Conservation (phyloP, 1,139 yeast species). For the Meyerozyma athensensis region DNA sequence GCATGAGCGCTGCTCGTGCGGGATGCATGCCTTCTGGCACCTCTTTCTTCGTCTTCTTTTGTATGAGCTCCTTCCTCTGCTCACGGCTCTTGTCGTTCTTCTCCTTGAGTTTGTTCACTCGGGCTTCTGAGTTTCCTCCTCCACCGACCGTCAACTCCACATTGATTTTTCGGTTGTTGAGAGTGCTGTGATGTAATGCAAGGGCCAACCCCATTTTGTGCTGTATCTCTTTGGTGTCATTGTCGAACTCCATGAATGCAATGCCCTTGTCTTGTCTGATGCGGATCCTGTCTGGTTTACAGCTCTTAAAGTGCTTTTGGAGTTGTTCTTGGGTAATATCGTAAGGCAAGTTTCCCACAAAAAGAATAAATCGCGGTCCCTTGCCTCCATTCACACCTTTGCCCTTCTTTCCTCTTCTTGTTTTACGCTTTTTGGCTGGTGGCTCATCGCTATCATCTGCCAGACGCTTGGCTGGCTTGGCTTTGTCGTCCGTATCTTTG, state of each 20-base stretch:
- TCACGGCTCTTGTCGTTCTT: conserved; percentile 72
- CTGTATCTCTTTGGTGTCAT: conserved; percentile 58
- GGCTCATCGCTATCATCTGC: conserved; percentile 20
- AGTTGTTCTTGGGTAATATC: conserved; percentile 60
- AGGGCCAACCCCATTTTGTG: conserved; percentile 79
- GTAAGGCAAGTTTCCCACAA: conserved; percentile 91
- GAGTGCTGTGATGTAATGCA: conserved; percentile 68
- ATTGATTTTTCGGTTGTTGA: conserved; percentile 73
- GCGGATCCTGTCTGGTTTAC: conserved; percentile 71
- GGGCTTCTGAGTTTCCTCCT: conserved; percentile 79
- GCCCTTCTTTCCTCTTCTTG: conserved; percentile 74
- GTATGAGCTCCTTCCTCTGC: conserved; percentile 54
- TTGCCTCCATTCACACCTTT: conserved; percentile 45
- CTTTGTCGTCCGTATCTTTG: neutral
- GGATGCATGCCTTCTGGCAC: conserved; percentile 49
- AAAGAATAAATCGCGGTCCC: conserved; percentile 73
- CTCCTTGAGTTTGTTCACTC: conserved; percentile 66
- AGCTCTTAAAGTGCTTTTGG: conserved; percentile 66
- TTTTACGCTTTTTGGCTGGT: conserved; percentile 63
- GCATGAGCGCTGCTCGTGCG: conserved; percentile 46
- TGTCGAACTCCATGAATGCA: conserved; percentile 85
- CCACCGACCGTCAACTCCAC: conserved; percentile 98
- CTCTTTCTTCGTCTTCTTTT: conserved; percentile 19
- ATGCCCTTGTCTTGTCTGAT: conserved; percentile 82
- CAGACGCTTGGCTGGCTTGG: neutral